These are phyloP conservation scores for Cladosporium sp. DNA, from an alignment of 2,329 filamentous ascomycete species.

Conservation along the genomic window DNA sequence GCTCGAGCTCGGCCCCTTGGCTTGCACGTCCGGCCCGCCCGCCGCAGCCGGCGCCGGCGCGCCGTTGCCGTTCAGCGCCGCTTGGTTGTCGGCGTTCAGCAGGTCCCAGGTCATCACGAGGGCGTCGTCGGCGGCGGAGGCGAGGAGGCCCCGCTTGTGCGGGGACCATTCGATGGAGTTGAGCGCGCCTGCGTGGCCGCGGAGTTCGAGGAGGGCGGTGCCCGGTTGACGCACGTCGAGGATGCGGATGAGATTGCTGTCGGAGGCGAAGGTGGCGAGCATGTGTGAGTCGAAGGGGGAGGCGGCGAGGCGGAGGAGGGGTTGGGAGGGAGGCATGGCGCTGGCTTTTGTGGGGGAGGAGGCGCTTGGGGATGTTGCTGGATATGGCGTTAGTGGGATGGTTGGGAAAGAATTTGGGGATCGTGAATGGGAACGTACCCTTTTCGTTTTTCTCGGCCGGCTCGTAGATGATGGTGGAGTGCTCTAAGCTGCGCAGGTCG, in stretches of 20 bases:
- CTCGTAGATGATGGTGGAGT: slow-evolving; percentile 98
- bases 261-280: slow-evolving; percentile 92
- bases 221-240: slow-evolving; percentile 94
- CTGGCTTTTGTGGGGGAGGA: slow-evolving; percentile 69
- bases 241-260: slow-evolving; percentile 87
- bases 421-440: slow-evolving; percentile 26
- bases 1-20: slow-evolving; percentile 62
- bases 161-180: slow-evolving; percentile 98
- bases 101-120: slow-evolving; percentile 93
- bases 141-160: slow-evolving; percentile 74
- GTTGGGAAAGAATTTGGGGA: not conserved
- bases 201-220: slow-evolving; percentile 87
- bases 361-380: slow-evolving; percentile 37
- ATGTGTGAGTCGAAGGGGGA: slow-evolving; percentile 94
- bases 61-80: slow-evolving; percentile 25
- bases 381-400: slow-evolving; percentile 4
- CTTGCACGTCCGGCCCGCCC: not conserved
- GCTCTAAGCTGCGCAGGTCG: slow-evolving; percentile 88
- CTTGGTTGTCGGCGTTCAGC: slow-evolving; percentile 54
- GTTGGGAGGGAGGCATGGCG: slow-evolving; percentile 53
- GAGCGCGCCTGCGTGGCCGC: slow-evolving; percentile 75
- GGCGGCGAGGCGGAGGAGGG: slow-evolving; percentile 73
- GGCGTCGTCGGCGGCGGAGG: slow-evolving; percentile 86
- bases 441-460: slow-evolving; percentile 74
- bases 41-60: slow-evolving; percentile 7